Evolutionary conservation across 257 asterid genomes (phyloP).

Genomic region (Perilla frutescens): DNA sequence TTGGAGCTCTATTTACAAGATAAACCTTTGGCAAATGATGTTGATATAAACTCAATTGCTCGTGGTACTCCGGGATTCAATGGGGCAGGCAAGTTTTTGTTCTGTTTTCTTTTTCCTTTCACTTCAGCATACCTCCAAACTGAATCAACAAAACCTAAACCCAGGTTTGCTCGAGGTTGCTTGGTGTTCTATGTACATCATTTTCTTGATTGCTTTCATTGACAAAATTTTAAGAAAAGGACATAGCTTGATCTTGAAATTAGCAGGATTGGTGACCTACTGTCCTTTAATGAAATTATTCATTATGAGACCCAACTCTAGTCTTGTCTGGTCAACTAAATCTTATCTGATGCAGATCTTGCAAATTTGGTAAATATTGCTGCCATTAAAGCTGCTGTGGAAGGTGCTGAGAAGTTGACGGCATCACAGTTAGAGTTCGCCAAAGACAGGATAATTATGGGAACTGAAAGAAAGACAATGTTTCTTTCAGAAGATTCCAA

Average conservation of each 20-base stretch:
- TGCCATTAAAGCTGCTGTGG: constrained; percentile 97
- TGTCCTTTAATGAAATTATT: neutral
- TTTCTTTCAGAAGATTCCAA: constrained; percentile 89
- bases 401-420: constrained; percentile 90
- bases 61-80: constrained; percentile 99
- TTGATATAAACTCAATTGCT: constrained; percentile 85
- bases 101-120: constrained; percentile 26
- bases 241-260: neutral
- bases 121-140: constrained; percentile 13
- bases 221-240: neutral
- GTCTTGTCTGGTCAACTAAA: constrained; percentile 29
- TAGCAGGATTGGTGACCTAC: neutral
- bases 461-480: constrained; percentile 98
- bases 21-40: constrained; percentile 85
- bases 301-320: constrained; percentile 7
- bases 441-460: constrained; percentile 97
- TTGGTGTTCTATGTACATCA: neutral
- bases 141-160: neutral
- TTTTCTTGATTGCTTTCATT: constrained; percentile 23
- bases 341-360: constrained; percentile 59
- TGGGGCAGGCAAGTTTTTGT: constrained; percentile 79
- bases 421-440: constrained; percentile 89
- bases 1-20: constrained; percentile 90
- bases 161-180: constrained; percentile 6
- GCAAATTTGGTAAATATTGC: constrained; percentile 95